Conservation (phyloP, 352 stramenopile genomes). For the Phytophthora rubi region DNA sequence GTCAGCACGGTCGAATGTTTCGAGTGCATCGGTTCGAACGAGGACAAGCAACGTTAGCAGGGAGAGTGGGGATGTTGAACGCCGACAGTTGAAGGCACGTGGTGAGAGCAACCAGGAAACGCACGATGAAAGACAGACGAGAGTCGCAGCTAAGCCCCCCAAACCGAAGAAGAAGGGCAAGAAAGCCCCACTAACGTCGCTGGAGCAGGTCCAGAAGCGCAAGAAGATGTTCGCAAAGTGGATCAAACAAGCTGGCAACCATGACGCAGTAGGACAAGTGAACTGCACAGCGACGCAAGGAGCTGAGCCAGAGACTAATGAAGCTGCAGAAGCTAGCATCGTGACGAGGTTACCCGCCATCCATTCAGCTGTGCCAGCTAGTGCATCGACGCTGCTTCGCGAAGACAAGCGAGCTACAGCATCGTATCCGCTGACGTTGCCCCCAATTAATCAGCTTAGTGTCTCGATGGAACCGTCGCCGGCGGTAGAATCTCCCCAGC, state of each 20-base stretch:
- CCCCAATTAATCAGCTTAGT: constrained; percentile 7
- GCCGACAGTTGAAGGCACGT: constrained; percentile 18
- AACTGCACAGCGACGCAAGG: neutral
- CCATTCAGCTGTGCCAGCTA: constrained; percentile 23
- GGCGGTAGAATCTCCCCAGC: neutral
- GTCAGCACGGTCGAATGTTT: constrained; percentile 30
- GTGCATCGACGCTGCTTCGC: constrained; percentile 17
- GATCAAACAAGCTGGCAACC: constrained; percentile 50
- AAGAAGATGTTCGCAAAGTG: constrained; percentile 81
- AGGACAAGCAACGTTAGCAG: constrained; percentile 3
- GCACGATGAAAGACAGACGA: constrained; percentile 31
- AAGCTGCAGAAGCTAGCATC: constrained; percentile 2
- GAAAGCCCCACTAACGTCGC: constrained; percentile 34
- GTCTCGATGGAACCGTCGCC: neutral
- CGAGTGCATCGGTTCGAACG: constrained; percentile 21
- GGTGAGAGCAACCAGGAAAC: constrained; percentile 51
- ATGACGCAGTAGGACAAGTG: constrained; percentile 11
- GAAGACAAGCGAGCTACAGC: constrained; percentile 4
- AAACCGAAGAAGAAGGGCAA: constrained; percentile 51
- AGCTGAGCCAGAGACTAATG: constrained; percentile 7
- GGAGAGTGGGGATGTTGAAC: constrained; percentile 9
- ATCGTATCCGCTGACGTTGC: constrained; percentile 15
- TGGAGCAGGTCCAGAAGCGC: constrained; percentile 70
- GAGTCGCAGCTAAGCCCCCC: constrained; percentile 14
- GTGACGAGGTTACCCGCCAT: constrained; percentile 36